A percentile compares a stretch with the other conserved stretches of the same genome.
These are phyloP conservation scores for Russula abietina DNA, from an alignment of 768 basidiomycete species.

Conservation along the genomic window DNA sequence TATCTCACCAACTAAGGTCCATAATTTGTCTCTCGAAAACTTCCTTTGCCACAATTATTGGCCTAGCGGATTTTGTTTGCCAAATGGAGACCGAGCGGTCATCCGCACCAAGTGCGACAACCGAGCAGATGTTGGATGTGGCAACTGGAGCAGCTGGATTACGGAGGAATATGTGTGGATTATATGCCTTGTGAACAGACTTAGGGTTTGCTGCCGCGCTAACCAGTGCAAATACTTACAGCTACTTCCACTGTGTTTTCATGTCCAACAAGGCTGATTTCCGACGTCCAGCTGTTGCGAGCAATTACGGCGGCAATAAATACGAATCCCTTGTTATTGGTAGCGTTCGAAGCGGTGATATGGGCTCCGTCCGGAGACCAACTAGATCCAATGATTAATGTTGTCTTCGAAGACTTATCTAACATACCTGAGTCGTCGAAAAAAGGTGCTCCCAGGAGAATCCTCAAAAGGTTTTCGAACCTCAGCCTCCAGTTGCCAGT, in stretches of 20 bases:
- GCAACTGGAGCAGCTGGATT: constrained; percentile 59
- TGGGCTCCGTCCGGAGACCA: constrained; percentile 99
- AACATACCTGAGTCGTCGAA: constrained; percentile 74
- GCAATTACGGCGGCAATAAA: constrained; percentile 97
- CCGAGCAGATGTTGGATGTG: constrained; percentile 82
- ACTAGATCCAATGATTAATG: constrained; percentile 36
- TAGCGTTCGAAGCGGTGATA: constrained; percentile 95
- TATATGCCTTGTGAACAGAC: constrained; percentile 62
- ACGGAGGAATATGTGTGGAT: constrained; percentile 89
- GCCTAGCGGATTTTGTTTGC: constrained; percentile 89
- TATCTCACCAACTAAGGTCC: constrained; percentile 85
- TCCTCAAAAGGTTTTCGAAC: constrained; percentile 88
- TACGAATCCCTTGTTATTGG: constrained; percentile 91
- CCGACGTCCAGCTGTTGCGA: constrained; percentile 80
- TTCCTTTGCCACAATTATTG: constrained; percentile 88
- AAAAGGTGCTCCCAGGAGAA: constrained; percentile 93
- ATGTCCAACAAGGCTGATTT: constrained; percentile 93
- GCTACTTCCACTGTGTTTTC: constrained; percentile 96
- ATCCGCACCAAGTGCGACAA: constrained; percentile 90
- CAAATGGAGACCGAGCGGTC: constrained; percentile 93
- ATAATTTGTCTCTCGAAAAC: constrained; percentile 93
- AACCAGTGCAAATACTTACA: constrained; percentile 40
- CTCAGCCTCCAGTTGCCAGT: constrained; percentile 82
- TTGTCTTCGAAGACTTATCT: background rate
- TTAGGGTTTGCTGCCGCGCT: background rate